A percentile compares a stretch with the other conserved stretches of the same genome.
phyloP scores from a whole-genome alignment of 192 early-diverging fungal species.

The Entophlyctis luteolus region DNA sequence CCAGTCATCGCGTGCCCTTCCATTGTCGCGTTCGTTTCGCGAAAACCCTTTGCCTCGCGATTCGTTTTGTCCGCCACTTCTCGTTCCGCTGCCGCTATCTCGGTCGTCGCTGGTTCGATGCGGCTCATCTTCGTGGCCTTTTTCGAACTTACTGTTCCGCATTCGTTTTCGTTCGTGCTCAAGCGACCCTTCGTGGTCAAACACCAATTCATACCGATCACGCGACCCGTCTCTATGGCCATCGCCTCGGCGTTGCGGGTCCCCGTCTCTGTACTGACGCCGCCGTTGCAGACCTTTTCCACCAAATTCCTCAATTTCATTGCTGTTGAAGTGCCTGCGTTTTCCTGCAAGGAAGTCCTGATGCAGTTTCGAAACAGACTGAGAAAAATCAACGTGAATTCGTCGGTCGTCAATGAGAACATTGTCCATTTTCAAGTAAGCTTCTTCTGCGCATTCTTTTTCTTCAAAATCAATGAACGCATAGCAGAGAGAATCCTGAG shows the following conservation, averaged over 20 bases:
- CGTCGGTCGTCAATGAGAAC: slow-evolving; percentile 92
- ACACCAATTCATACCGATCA: slow-evolving; percentile 40
- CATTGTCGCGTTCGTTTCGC: too few relatives aligned
- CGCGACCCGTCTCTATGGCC: background rate
- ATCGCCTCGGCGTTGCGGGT: background rate
- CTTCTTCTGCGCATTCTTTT: slow-evolving; percentile 82
- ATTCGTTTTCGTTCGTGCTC: slow-evolving; percentile 33
- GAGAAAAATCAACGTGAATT: slow-evolving; percentile 97
- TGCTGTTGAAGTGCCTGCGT: background rate
- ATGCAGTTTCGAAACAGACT: slow-evolving; percentile 83
- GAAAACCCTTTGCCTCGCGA: too few relatives aligned
- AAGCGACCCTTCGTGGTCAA: slow-evolving; percentile 43
- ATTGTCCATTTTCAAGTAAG: slow-evolving; percentile 96
- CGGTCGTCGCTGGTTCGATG: background rate
- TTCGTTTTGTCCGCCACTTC: too few relatives aligned
- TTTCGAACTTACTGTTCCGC: too few relatives aligned
- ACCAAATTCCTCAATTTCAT: slow-evolving; percentile 31
- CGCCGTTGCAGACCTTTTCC: slow-evolving; percentile 31
- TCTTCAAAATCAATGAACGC: slow-evolving; percentile 95
- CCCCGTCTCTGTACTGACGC: slow-evolving; percentile 32
- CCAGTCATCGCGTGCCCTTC: background rate
- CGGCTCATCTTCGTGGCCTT: too few relatives aligned
- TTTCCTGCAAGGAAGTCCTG: slow-evolving; percentile 66
- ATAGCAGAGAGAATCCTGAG: slow-evolving; percentile 81
- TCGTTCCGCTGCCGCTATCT: too few relatives aligned